These are phyloP conservation scores for Pedinophyceae sp. DNA, from an alignment of 139 green algal genomes.

Conservation along the genomic window DNA sequence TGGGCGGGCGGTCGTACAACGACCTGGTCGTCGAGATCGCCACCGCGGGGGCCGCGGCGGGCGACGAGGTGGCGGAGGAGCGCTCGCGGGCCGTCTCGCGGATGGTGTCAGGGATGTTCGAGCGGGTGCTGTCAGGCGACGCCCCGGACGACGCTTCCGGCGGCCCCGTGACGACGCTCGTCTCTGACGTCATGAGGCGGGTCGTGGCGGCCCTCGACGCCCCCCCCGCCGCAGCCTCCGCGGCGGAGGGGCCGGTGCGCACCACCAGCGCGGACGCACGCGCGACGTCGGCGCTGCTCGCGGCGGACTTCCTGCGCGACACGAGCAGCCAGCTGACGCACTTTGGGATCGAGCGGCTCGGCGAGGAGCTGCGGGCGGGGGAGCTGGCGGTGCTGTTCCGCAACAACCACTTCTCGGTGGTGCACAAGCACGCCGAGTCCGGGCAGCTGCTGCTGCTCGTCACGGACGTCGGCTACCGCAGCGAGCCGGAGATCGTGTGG, in stretches of 20 bases:
- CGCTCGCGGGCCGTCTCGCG: too few species aligned
- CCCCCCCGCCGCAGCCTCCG: too few species aligned
- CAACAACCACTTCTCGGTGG: conserved; percentile 12
- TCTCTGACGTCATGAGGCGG: too few species aligned
- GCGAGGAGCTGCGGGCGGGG: neutral
- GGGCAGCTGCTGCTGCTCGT: conserved; percentile 6
- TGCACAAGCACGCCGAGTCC: conserved; percentile 8
- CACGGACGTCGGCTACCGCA: conserved; percentile 6
- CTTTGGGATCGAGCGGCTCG: conserved; percentile 1
- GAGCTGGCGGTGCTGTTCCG: conserved; percentile 7
- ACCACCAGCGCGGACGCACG: too few species aligned
- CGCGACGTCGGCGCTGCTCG: neutral
- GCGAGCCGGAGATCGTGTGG: conserved; percentile 8
- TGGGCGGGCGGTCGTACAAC: conserved; percentile 58
- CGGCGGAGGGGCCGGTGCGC: too few species aligned
- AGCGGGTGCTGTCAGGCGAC: too few species aligned
- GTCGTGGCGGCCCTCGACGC: too few species aligned
- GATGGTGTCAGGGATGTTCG: too few species aligned
- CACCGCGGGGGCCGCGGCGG: too few species aligned
- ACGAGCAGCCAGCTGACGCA: conserved; percentile 7
- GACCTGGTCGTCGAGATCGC: conserved; percentile 53
- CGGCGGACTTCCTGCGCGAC: conserved; percentile 2
- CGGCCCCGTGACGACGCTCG: too few species aligned
- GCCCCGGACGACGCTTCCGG: too few species aligned
- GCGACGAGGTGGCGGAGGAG: too few species aligned